A percentile compares a stretch with the other conserved stretches of the same genome.
Conservation (phyloP, 2,329 filamentous ascomycete species). For the Neonectria neomacrospora region DNA sequence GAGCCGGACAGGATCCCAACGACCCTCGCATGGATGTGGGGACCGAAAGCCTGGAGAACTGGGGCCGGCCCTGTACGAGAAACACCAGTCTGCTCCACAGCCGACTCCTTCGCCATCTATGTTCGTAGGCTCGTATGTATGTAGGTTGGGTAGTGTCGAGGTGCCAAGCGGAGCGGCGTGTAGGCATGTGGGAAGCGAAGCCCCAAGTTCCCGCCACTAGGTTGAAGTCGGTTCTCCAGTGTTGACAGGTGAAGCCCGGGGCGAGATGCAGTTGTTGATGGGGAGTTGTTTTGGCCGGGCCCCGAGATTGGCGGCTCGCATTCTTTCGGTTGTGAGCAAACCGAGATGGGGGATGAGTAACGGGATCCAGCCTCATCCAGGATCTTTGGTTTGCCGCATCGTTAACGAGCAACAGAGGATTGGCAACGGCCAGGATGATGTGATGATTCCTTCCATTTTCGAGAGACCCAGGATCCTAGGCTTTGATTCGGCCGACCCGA, state of each 20-base stretch:
- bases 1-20: slow-evolving; percentile 18
- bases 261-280: background rate
- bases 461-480: slow-evolving; percentile 3
- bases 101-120: slow-evolving; percentile 1
- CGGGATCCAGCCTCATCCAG: background rate
- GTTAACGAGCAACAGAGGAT: background rate
- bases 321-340: background rate
- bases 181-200: slow-evolving; percentile 6
- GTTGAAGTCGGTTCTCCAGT: background rate
- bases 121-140: background rate
- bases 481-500: background rate
- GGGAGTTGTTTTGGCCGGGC: background rate
- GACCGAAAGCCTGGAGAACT: slow-evolving; percentile 13
- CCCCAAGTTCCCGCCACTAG: background rate
- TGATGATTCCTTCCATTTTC: slow-evolving; percentile 9
- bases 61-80: slow-evolving; percentile 9
- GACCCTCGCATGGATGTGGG: slow-evolving; percentile 5
- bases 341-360: background rate
- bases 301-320: background rate
- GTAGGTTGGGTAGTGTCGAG: background rate
- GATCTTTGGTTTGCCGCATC: background rate
- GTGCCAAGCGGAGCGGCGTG: background rate
- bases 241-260: background rate
- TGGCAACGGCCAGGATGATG: slow-evolving; percentile 1
- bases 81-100: slow-evolving; percentile 6